A percentile compares a stretch with the other conserved stretches of the same genome.
phyloP scores from a whole-genome alignment of 441 rosid species.

The Populus hybrid region DNA sequence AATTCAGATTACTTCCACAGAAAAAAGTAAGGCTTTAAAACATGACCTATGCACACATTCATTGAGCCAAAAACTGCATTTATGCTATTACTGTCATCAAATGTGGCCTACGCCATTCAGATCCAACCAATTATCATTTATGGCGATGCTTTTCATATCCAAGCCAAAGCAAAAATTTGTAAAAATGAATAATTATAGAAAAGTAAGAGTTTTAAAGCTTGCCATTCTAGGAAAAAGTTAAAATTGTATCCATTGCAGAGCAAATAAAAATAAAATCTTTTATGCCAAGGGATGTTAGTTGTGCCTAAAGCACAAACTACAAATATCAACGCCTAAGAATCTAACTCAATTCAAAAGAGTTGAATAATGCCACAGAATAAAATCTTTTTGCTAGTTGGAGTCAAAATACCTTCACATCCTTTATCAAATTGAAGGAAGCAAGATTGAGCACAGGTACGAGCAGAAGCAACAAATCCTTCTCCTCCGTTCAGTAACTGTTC shows the following conservation, averaged over 20 bases:
- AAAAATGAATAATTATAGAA: no score
- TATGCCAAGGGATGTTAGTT: not conserved
- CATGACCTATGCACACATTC: no score
- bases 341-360: not conserved
- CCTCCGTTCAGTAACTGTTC: constrained; percentile 53
- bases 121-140: no score
- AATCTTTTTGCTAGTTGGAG: not conserved
- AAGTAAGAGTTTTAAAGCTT: not conserved
- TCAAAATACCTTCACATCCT: constrained; percentile 59
- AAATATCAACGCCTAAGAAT: not conserved
- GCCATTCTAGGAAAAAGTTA: not conserved
- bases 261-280: no score
- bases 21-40: no score
- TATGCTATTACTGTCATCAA: no score
- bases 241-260: not conserved
- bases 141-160: not conserved
- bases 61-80: no score
- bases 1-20: not conserved
- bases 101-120: no score
- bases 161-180: not conserved
- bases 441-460: constrained; percentile 32
- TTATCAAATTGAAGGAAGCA: constrained; percentile 60
- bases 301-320: not conserved
- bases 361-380: not conserved
- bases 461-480: constrained; percentile 66